Base-by-base conservation (phyloP, 2,329 filamentous ascomycete genomes). In the Hypoxylon sp. region DNA sequence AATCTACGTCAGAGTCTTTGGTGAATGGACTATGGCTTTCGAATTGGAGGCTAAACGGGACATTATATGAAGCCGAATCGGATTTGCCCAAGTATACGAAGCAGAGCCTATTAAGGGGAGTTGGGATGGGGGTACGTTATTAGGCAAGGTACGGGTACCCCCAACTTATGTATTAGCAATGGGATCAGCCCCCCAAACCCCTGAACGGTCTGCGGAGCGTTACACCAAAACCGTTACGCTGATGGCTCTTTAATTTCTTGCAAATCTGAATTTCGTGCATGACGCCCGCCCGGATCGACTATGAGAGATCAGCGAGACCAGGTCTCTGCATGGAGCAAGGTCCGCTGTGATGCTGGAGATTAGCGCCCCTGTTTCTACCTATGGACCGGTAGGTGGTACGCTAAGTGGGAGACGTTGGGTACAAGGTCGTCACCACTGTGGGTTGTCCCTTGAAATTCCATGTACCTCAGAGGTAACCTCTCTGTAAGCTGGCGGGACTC, bases 261-360 rank as follows among this genome's bases (percentile, higher is more conserved):
- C 53, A 40, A 40, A 68, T 68, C 65, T 65, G 54, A 32, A 68
- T 68, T 62, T 68, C 58, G 61, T 68, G 65, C 65, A 68, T 68
- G 61, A 62, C 62, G 48, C 45, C 65, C 62, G 53, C 40, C 48
- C 49, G 36, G 58, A 67, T 65, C 54, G 46, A 50, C 62, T 20
- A 30, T 33, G 24, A 42, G 36, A 58, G 61, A 68, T 68, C 65
- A 36, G 42, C 61, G 58, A 42, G 52, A 42, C 63, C 26, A 49
- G 51, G 38, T 53, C 42, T 51, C 49, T 36, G 16, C n/a, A 30
- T 20, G 49, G 48, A 45, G 18, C 12, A 49, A 64, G 40, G 33
- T 45, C 49, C 52, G 49, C 49, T 49, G 56, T 16, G 61, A 58
- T 56, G 54, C 59, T 51, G 51, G 32, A 45, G 24, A 11, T 49